These are phyloP conservation scores for Castanea sativa DNA, from an alignment of 306 rosid species.

Conservation along the genomic window DNA sequence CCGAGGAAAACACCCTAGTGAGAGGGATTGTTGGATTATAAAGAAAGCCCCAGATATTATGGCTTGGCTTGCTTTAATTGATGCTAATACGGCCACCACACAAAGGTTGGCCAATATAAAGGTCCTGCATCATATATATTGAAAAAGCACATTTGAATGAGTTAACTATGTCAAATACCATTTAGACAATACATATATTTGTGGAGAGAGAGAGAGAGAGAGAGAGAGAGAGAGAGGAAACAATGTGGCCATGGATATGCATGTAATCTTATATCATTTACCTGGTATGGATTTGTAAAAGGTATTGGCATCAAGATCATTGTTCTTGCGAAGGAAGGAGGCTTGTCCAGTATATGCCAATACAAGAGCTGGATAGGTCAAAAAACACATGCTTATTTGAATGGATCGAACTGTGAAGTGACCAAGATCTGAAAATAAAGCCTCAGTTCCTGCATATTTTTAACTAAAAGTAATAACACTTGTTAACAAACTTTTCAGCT, in stretches of 20 bases:
- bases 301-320: not conserved
- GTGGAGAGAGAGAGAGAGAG: too few species aligned
- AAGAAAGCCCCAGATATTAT: slow-evolving; percentile 47
- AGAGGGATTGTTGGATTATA: slow-evolving; percentile 38
- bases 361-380: slow-evolving; percentile 9
- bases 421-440: slow-evolving; percentile 20
- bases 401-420: slow-evolving; percentile 18
- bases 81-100: too few species aligned
- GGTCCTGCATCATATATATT: slow-evolving; percentile 11
- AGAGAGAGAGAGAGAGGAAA: too few species aligned
- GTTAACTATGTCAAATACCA: too few species aligned
- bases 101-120: not conserved
- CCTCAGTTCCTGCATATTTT: slow-evolving; percentile 12
- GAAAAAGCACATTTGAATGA: too few species aligned
- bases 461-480: not conserved
- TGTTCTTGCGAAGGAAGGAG: slow-evolving; percentile 14
- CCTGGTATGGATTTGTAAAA: slow-evolving; percentile 16
- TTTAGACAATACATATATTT: too few species aligned
- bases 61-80: slow-evolving; percentile 43
- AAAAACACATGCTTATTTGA: slow-evolving; percentile 15
- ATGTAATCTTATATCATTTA: not conserved
- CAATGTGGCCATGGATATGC: too few species aligned
- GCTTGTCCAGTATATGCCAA: slow-evolving; percentile 17
- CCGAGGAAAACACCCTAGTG: slow-evolving; percentile 49
- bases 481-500: too few species aligned